These are phyloP conservation scores for Eustoma russellianum DNA, from an alignment of 257 asterid genomes.

Conservation along the genomic window DNA sequence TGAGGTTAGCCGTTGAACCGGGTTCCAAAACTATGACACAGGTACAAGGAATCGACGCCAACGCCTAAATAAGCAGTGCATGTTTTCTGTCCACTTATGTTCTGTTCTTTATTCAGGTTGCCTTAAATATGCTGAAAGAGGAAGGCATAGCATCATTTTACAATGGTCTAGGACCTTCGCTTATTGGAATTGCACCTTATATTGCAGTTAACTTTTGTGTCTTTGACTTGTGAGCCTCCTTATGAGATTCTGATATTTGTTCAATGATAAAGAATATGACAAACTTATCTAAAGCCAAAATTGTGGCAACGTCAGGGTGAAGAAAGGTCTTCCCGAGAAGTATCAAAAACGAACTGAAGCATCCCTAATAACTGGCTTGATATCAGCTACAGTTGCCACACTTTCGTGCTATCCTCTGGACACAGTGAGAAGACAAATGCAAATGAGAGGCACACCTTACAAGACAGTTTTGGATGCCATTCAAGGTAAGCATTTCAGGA, in stretches of 20 bases:
- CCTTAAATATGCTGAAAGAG: conserved; percentile 74
- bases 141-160: conserved; percentile 83
- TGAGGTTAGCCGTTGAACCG: conserved; percentile 90
- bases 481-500: conserved; percentile 38
- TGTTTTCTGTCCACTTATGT: conserved; percentile 8
- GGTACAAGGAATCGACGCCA: conserved; percentile 33
- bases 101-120: conserved; percentile 51
- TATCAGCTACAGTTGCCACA: conserved; percentile 91
- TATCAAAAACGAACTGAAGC: conserved; percentile 82
- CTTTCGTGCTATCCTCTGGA: conserved; percentile 90
- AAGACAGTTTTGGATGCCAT: conserved; percentile 64
- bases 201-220: conserved; percentile 94
- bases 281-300: conserved; percentile 6
- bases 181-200: conserved; percentile 91
- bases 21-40: conserved; percentile 77
- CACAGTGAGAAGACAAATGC: conserved; percentile 94
- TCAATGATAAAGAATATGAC: neutral
- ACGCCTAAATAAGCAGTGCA: conserved; percentile 1
- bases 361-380: conserved; percentile 58
- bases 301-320: conserved; percentile 51
- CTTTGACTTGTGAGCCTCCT: conserved; percentile 86
- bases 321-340: conserved; percentile 79
- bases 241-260: conserved; percentile 13
- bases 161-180: conserved; percentile 92
- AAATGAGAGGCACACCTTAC: conserved; percentile 89